Evolutionary conservation across 1,284 basidiomycete genomes (phyloP).

Genomic region (Boletus subluridellus): DNA sequence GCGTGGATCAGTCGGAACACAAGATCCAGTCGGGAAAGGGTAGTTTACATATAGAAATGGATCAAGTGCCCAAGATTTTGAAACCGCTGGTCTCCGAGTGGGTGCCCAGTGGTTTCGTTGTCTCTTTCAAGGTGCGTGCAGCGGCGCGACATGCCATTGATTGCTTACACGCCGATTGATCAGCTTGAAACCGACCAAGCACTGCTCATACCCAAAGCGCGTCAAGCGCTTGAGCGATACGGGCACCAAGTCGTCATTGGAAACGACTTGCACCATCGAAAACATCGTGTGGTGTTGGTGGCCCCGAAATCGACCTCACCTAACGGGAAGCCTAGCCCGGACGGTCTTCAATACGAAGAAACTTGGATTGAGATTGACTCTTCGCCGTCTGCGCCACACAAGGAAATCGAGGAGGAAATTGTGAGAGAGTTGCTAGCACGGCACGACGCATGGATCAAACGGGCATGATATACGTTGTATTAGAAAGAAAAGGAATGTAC

Average conservation of each 20-base stretch:
- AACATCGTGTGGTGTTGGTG: slow-evolving; percentile 91
- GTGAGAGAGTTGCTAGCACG: slow-evolving; percentile 69
- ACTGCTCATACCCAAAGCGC: slow-evolving; percentile 89
- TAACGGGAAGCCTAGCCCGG: slow-evolving; percentile 33
- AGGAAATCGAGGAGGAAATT: slow-evolving; percentile 93
- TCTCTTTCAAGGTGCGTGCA: slow-evolving; percentile 86
- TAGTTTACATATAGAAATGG: slow-evolving; percentile 93
- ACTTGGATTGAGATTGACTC: slow-evolving; percentile 71
- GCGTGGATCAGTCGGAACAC: slow-evolving; percentile 74
- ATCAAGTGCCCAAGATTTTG: slow-evolving; percentile 96
- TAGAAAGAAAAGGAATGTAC: background rate
- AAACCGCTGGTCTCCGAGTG: slow-evolving; percentile 92
- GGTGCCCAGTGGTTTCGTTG: slow-evolving; percentile 88
- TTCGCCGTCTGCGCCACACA: slow-evolving; percentile 41
- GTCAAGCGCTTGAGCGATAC: slow-evolving; percentile 84
- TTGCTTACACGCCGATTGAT: background rate
- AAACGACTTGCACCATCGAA: slow-evolving; percentile 87
- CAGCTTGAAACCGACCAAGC: slow-evolving; percentile 89
- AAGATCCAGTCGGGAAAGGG: slow-evolving; percentile 98
- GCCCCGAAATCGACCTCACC: slow-evolving; percentile 36
- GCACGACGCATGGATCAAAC: slow-evolving; percentile 68
- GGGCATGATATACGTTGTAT: background rate
- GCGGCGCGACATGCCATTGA: background rate
- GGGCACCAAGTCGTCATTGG: slow-evolving; percentile 98
- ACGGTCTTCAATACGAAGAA: slow-evolving; percentile 40